These are phyloP conservation scores for Anethum foeniculum DNA, from an alignment of 140 eudicot species.

Conservation along the genomic window DNA sequence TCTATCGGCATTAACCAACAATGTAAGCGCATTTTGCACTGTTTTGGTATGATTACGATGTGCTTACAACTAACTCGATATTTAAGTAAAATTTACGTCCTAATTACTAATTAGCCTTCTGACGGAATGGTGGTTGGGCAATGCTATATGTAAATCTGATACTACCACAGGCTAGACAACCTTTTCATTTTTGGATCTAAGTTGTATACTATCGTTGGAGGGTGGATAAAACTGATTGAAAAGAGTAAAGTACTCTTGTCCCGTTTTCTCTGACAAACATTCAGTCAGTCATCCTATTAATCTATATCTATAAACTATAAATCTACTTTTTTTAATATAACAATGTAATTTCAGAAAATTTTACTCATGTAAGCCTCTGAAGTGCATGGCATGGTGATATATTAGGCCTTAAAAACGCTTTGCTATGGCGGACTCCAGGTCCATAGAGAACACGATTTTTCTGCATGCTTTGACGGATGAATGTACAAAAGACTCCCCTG, in stretches of 20 bases:
- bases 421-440: not conserved
- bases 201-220: not conserved
- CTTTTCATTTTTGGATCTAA: not conserved
- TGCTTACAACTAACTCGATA: not conserved
- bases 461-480: not conserved
- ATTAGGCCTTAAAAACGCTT: not conserved
- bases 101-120: too few species aligned
- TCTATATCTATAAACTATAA: not conserved
- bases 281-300: not conserved
- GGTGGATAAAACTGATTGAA: not conserved
- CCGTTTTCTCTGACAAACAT: not conserved
- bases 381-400: not conserved
- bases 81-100: not conserved
- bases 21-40: not conserved
- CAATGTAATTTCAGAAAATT: not conserved
- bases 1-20: not conserved
- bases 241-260: not conserved
- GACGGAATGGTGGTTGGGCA: not conserved
- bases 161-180: not conserved
- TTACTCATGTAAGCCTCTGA: not conserved
- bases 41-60: not conserved
- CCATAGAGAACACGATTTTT: not conserved
- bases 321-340: not conserved
- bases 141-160: not conserved
- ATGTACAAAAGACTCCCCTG: not conserved